Evolutionary conservation across 2,329 filamentous ascomycete genomes (phyloP), one percentile per base, ranked within the genome.

Genomic region (Aspergillus puulaauensis): DNA sequence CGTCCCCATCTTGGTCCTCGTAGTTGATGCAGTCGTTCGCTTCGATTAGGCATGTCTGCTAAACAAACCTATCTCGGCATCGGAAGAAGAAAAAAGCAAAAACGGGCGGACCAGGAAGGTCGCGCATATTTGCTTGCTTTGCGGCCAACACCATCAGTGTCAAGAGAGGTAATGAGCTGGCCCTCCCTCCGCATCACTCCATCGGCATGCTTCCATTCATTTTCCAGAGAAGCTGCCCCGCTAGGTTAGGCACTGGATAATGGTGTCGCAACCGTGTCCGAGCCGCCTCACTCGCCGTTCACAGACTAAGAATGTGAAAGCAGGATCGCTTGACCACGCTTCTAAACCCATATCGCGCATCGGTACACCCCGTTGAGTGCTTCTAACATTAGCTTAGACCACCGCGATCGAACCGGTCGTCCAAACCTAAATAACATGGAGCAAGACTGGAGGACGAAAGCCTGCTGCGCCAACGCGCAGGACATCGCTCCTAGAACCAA

Each of bases 291-390:
- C 56, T 64, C 56, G 49, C 58, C 35, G 48, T 61, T 61, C 57
- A 52, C 40, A 61, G 54, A 58, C 60, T 68, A 62, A 66, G 57
- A 27, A 58, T 61, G 46, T 68, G 67, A 63, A 54, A 60, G 58
- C 63, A 62, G 57, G 60, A 63, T 59, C 58, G 50, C 49, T 52
- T 59, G n/a, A 46, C 44, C n/a, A 56, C 50, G 54, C 57, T 61
- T 21, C 17, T 44, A 54, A 48, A 61, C 61, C 58, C 53, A 61
- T 52, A 55, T 67, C 40, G 55, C 59, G 44, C 56, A 59, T 50
- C 40, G 31, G 49, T 55, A 49, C 45, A 46, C 52, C 19, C 45
- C 46, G 27, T 49, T 49, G 12, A 51, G 52, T 37, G 40, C 47
- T 54, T 50, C 54, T 40, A 39, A 46, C 40, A 24, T 54, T 47